Evolutionary conservation across 306 rosid species (phyloP).

Genomic region (Pachyrhizus erosus): DNA sequence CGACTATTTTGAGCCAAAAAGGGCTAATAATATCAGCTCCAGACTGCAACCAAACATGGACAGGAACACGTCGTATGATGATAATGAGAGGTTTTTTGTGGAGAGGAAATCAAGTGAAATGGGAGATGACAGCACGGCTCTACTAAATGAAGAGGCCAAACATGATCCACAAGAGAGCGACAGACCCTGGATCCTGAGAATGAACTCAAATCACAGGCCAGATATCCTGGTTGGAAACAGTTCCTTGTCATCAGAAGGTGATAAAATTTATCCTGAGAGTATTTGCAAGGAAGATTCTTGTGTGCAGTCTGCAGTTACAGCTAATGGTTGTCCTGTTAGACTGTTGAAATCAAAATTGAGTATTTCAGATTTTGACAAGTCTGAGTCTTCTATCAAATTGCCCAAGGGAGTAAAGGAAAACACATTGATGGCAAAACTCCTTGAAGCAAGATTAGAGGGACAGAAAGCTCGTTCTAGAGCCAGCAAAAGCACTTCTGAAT

Average conservation of each 20-base stretch:
- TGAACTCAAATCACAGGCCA: conserved; percentile 33
- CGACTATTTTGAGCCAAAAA: conserved; percentile 44
- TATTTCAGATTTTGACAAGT: conserved; percentile 49
- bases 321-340: conserved; percentile 57
- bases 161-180: conserved; percentile 48
- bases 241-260: conserved; percentile 54
- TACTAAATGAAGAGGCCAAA: conserved; percentile 38
- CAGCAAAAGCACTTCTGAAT: conserved; percentile 44
- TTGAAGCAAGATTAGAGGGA: conserved; percentile 82
- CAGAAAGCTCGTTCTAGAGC: conserved; percentile 52
- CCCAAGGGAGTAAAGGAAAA: conserved; percentile 70
- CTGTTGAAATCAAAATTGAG: conserved; percentile 55
- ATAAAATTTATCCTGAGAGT: conserved; percentile 49
- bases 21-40: conserved; percentile 33
- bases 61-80: conserved; percentile 45
- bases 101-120: conserved; percentile 45
- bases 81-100: conserved; percentile 38
- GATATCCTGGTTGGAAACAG: conserved; percentile 47
- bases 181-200: conserved; percentile 28
- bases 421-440: conserved; percentile 82
- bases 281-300: conserved; percentile 52
- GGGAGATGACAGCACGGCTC: conserved; percentile 29
- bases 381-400: conserved; percentile 56
- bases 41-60: conserved; percentile 38
- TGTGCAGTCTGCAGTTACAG: conserved; percentile 45